Evolutionary conservation across 306 rosid genomes (phyloP), one percentile per base, ranked within the genome.

Genomic region (Rosa persica): DNA sequence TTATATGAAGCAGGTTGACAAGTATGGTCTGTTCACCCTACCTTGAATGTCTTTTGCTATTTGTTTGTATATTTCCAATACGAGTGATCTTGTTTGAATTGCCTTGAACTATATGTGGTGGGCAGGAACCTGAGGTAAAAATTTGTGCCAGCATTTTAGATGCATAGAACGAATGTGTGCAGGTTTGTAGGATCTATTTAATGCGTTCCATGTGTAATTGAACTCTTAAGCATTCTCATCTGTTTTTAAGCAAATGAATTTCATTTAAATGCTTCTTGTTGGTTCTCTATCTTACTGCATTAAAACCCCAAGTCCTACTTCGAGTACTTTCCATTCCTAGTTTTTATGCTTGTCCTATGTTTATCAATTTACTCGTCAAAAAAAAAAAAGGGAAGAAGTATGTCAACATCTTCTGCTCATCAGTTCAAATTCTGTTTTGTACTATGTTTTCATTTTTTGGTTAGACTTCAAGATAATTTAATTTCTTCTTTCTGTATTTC

Each of bases 91-190:
- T 2, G 27, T 67, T 44, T 36, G 74, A 49, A 12, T 38, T 19
- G 13, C 43, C 42, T 40, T 54, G 69, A 73, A n/a, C 62, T 73
- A 72, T 51, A 74, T 25, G 70, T 62, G 83, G 25, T 60, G 74
- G 85, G 87, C 91, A 94, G 97, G 97, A 94, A 75, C 98, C 97
- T 68, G 98, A 94, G 79, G 90, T 96, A 1, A 97, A 94, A 88
- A 92, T 92, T 52, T 94, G 95, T 84, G 97, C 95, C 42, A 94
- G 91, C 78, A 94, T 94, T 89, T 78, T 94, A 88, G 98, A 94
- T 57, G 90, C 98, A 62, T 73, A 92, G 83, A 94, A 94, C 73
- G 98, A 94, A 78, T 89, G 97, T 83, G 60, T 94, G 79, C 97
- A 94, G 98, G 98, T 94, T 73, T 12, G 2, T 73, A 86, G 67